Base-by-base conservation (phyloP, 331 rosid genomes). In the Dryas integrifolia region DNA sequence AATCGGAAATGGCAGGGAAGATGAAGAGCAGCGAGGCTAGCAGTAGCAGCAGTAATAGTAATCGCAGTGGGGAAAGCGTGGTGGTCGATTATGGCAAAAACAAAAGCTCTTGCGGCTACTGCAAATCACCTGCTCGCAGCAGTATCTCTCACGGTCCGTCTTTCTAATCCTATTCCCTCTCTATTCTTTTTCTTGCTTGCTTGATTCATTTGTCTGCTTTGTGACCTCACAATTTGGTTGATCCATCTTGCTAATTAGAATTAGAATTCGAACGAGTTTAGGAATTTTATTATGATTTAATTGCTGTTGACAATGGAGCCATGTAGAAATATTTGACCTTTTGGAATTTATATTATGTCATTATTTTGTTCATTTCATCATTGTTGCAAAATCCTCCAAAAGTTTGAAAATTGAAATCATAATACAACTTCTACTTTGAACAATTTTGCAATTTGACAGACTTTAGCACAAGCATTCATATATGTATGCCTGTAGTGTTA, bases 91-190 rank as follows among this genome's bases (percentile, higher is more conserved):
- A 70, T 3, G 86, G 88, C 72, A 83, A 77, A 56, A 79, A 78
- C 26, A 80, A 75, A 69, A 67, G 85, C 83, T 72, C 90, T 41
- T 92, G 98, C 67, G 98, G 91, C 44, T 92, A 92, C 50, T 92
- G 98, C 67, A 77, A 72, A 87, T 87, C 96, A 49, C 53, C 85
- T 4, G 76, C 82, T 81, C 86, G 68, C 58, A 64, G 78, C 69
- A 84, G 93, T 80, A 85, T 88, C 81, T 82, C 96, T 79, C 90
- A 92, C 58, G 97, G 97, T 92, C 72, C 21, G 80, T 47, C 62
- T 48, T 57, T 12, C 21, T 24, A 9, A 7, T 69, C 30, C n/a
- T 12, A 1, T 3, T 15, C 21, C 2, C 61, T 41, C 21, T 58
- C 11, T 50, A 2, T 67, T 21, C 0, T 15, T 40, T 56, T 58